phyloP scores from a whole-genome alignment of 768 basidiomycete genomes.

The Artomyces pyxidatus region DNA sequence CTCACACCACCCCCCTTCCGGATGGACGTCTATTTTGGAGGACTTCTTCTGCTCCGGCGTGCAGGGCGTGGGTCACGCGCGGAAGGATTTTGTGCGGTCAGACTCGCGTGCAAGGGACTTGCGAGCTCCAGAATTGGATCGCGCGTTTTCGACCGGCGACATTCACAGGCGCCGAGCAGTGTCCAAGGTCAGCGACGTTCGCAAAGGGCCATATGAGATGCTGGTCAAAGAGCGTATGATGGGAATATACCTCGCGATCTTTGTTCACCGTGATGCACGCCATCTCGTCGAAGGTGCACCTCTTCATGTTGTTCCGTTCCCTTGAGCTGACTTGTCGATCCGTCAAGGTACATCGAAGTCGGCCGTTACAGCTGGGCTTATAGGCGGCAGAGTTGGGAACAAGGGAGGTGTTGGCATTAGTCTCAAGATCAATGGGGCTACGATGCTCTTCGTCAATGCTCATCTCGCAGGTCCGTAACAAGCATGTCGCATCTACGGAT shows the following conservation, averaged over 20 bases:
- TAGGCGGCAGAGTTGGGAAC: conserved; percentile 88
- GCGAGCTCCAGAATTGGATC: conserved; percentile 18
- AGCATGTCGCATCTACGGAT: neutral
- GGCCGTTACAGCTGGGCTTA: conserved; percentile 81
- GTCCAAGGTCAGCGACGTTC: conserved; percentile 31
- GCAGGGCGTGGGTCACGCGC: conserved; percentile 13
- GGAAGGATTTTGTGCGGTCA: conserved; percentile 26
- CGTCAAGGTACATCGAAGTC: conserved; percentile 62
- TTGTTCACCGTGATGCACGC: conserved; percentile 63
- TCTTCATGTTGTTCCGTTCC: neutral
- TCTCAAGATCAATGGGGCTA: conserved; percentile 71
- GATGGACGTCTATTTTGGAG: conserved; percentile 74
- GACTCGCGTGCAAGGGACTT: conserved; percentile 24
- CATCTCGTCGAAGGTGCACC: conserved; percentile 51
- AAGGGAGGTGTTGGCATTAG: conserved; percentile 92
- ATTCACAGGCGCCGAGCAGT: conserved; percentile 36
- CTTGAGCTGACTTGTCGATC: conserved; percentile 3
- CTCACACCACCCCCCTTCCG: conserved; percentile 26
- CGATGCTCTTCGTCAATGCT: conserved; percentile 84
- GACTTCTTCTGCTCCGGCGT: conserved; percentile 53
- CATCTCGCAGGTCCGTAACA: conserved; percentile 67
- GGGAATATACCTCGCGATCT: conserved; percentile 77
- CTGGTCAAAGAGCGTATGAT: conserved; percentile 86
- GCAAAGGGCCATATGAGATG: conserved; percentile 73
- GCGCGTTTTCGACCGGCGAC: conserved; percentile 23